Evolutionary conservation across 75 land plant species (phyloP).

Genomic region (Isoetes taiwanensis): DNA sequence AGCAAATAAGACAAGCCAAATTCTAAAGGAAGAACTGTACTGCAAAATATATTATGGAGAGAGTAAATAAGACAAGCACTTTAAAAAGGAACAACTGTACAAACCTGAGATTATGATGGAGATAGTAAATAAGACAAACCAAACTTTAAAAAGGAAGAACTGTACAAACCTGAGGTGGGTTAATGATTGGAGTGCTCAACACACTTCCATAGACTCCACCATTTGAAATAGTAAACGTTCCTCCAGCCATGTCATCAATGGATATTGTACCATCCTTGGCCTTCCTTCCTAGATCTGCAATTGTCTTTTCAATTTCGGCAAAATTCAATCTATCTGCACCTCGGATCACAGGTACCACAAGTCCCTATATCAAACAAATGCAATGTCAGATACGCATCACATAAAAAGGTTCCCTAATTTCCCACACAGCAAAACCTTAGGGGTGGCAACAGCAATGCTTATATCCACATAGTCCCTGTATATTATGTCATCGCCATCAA

Average conservation of each 20-base stretch:
- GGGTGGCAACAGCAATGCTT: constrained; percentile 95
- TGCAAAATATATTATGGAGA: background rate
- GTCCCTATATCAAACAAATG: constrained; percentile 36
- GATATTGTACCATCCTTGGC: constrained; percentile 89
- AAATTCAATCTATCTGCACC: constrained; percentile 78
- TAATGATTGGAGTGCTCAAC: background rate
- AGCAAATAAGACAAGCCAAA: background rate
- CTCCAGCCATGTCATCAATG: constrained; percentile 99
- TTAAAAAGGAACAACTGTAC: background rate
- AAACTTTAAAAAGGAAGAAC: background rate
- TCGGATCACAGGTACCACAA: constrained; percentile 92
- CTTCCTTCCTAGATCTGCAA: constrained; percentile 74
- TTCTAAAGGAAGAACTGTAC: background rate
- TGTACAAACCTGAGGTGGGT: constrained; percentile 37
- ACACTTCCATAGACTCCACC: constrained; percentile 5
- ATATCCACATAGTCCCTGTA: constrained; percentile 92
- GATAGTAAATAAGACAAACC: background rate
- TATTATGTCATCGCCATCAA: constrained; percentile 98
- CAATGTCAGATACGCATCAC: background rate
- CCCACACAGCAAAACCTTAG: constrained; percentile 42
- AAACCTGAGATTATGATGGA: background rate
- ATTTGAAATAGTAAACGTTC: constrained; percentile 69
- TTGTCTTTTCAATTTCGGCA: constrained; percentile 84
- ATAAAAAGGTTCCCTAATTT: background rate
- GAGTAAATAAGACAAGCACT: background rate